Evolutionary conservation across 2,329 filamentous ascomycete genomes (phyloP).

Genomic region (Fusarium miscanthi): DNA sequence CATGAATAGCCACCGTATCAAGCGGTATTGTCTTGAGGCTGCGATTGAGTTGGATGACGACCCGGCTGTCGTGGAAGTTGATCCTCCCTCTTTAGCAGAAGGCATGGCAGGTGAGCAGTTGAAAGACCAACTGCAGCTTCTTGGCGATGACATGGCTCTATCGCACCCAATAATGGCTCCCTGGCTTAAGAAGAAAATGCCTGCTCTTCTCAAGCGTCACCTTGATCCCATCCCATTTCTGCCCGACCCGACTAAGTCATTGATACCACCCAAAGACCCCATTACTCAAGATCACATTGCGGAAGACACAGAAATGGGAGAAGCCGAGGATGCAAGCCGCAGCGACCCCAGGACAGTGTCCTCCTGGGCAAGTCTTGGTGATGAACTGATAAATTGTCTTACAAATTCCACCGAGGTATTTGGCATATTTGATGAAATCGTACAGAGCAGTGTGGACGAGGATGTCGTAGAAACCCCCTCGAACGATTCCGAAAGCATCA

Average conservation of each 20-base stretch:
- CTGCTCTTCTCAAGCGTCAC: conserved; percentile 62
- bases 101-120: conserved; percentile 72
- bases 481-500: conserved; percentile 27
- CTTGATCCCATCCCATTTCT: conserved; percentile 73
- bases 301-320: conserved; percentile 35
- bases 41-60: conserved; percentile 76
- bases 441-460: conserved; percentile 43
- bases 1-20: conserved; percentile 66
- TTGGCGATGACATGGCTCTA: conserved; percentile 66
- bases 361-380: conserved; percentile 51
- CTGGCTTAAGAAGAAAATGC: conserved; percentile 64
- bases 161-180: conserved; percentile 71
- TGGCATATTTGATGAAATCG: conserved; percentile 46
- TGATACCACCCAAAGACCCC: conserved; percentile 49
- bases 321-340: conserved; percentile 22
- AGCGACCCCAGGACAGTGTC: conserved; percentile 32
- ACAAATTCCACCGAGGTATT: conserved; percentile 47
- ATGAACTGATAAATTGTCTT: conserved; percentile 49
- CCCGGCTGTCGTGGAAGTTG: conserved; percentile 69
- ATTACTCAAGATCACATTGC: conserved; percentile 12
- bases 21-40: conserved; percentile 72
- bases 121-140: conserved; percentile 63
- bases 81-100: conserved; percentile 72
- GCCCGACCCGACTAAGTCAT: conserved; percentile 60
- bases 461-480: conserved; percentile 39